A percentile compares a stretch with the other conserved stretches of the same genome.
phyloP scores from a whole-genome alignment of 768 basidiomycete species.

The Guyanaporus albipodus region DNA sequence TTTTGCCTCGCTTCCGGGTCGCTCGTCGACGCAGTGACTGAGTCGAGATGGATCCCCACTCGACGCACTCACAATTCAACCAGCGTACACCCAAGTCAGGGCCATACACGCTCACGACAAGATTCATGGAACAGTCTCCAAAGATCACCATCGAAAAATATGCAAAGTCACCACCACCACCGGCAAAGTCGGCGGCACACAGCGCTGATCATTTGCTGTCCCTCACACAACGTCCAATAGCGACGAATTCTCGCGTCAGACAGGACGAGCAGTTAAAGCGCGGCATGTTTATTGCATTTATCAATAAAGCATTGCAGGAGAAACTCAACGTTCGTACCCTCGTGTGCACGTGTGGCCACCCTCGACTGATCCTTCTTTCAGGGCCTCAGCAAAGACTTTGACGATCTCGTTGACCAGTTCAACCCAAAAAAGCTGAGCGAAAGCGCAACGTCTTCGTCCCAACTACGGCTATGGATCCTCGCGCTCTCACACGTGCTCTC shows the following conservation, averaged over 20 bases:
- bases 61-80: constrained; percentile 70
- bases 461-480: constrained; percentile 76
- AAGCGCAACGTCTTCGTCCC: constrained; percentile 37
- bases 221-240: constrained; percentile 52
- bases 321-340: constrained; percentile 56
- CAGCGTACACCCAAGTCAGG: constrained; percentile 66
- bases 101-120: constrained; percentile 43
- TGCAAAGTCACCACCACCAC: constrained; percentile 37
- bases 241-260: constrained; percentile 74
- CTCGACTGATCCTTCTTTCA: constrained; percentile 31
- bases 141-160: constrained; percentile 44
- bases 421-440: constrained; percentile 42
- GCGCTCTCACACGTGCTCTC: constrained; percentile 92
- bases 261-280: constrained; percentile 72
- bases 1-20: not conserved
- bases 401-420: constrained; percentile 89
- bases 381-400: constrained; percentile 74
- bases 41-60: constrained; percentile 69
- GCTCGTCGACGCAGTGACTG: not conserved
- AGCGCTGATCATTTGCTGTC: constrained; percentile 13
- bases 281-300: constrained; percentile 81
- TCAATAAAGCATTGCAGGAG: constrained; percentile 76
- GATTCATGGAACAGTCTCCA: constrained; percentile 41
- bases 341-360: constrained; percentile 5
- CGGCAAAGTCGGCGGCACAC: constrained; percentile 21